A percentile compares a stretch with the other conserved stretches of the same genome.
These are phyloP conservation scores for Tolypocladium cylindrosporum DNA, from an alignment of 2,329 filamentous ascomycete species.

Conservation along the genomic window DNA sequence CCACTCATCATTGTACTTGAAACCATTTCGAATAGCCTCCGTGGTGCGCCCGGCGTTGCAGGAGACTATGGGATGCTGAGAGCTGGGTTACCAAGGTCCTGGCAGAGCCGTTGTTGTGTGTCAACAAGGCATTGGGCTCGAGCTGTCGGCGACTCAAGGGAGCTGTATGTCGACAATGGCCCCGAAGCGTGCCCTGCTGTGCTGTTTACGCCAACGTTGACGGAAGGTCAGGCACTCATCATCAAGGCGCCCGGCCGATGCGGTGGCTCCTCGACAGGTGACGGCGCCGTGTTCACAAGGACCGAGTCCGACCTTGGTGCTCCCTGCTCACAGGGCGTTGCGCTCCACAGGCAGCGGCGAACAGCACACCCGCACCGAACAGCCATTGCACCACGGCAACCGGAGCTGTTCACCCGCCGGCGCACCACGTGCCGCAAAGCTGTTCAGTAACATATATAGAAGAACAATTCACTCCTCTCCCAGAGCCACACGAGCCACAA, in stretches of 20 bases:
- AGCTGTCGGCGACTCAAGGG: slow-evolving; percentile 25
- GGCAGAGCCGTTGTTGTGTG: slow-evolving; percentile 19
- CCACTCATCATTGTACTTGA: slow-evolving; percentile 17
- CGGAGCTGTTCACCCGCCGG: too few species aligned
- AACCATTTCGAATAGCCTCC: slow-evolving; percentile 13
- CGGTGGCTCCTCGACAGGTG: neutral
- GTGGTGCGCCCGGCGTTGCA: slow-evolving; percentile 7
- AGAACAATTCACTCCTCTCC: too few species aligned
- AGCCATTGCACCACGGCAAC: neutral
- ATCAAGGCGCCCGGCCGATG: slow-evolving; percentile 17
- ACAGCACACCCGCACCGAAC: neutral
- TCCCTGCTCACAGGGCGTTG: neutral
- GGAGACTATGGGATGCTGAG: slow-evolving; percentile 13
- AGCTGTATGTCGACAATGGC: slow-evolving; percentile 21
- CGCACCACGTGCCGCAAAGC: neutral
- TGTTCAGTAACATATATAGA: neutral
- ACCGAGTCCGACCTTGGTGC: too few species aligned
- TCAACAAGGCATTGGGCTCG: slow-evolving; percentile 24
- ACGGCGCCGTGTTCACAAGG: neutral
- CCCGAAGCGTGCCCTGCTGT: slow-evolving; percentile 12
- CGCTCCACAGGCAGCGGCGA: neutral
- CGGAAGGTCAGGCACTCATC: slow-evolving; percentile 13
- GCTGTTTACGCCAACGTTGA: slow-evolving; percentile 19
- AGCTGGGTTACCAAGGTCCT: slow-evolving; percentile 10
- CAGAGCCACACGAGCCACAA: neutral